Conservation (phyloP, 768 basidiomycete genomes). For the Mycena galericulata region DNA sequence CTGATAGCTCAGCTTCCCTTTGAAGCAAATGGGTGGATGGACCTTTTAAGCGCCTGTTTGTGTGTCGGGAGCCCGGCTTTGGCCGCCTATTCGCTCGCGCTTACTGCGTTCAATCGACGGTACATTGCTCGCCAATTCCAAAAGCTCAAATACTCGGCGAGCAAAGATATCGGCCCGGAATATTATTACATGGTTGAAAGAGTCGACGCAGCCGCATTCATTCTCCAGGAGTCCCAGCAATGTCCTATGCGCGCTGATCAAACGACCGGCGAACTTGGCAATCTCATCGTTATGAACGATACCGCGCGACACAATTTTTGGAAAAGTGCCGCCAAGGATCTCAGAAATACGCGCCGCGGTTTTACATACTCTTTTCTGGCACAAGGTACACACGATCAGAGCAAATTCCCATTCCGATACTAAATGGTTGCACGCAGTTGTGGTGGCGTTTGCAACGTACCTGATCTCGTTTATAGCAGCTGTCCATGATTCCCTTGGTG, state of each 20-base stretch:
- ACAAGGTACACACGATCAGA: slow-evolving; percentile 17
- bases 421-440: slow-evolving; percentile 4
- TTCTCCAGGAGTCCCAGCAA: slow-evolving; percentile 31
- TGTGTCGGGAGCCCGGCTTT: slow-evolving; percentile 33
- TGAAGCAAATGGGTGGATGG: slow-evolving; percentile 26
- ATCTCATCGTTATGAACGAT: slow-evolving; percentile 24
- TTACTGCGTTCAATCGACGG: slow-evolving; percentile 30
- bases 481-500: slow-evolving; percentile 18
- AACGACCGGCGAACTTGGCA: slow-evolving; percentile 23
- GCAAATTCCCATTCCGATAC: not conserved
- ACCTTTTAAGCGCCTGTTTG: slow-evolving; percentile 28
- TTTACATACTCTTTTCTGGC: slow-evolving; percentile 31
- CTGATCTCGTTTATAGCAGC: slow-evolving; percentile 31
- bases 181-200: slow-evolving; percentile 18
- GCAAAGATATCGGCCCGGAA: slow-evolving; percentile 1
- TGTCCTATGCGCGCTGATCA: slow-evolving; percentile 33
- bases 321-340: slow-evolving; percentile 25
- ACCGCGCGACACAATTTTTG: slow-evolving; percentile 23
- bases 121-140: slow-evolving; percentile 20
- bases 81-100: slow-evolving; percentile 32
- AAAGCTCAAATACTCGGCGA: slow-evolving; percentile 8
- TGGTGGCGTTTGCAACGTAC: slow-evolving; percentile 29
- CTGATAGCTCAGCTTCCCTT: slow-evolving; percentile 35
- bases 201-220: slow-evolving; percentile 9
- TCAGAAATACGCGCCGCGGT: slow-evolving; percentile 28